phyloP scores from a whole-genome alignment of 2,329 filamentous ascomycete species.

The Exophiala sp. region DNA sequence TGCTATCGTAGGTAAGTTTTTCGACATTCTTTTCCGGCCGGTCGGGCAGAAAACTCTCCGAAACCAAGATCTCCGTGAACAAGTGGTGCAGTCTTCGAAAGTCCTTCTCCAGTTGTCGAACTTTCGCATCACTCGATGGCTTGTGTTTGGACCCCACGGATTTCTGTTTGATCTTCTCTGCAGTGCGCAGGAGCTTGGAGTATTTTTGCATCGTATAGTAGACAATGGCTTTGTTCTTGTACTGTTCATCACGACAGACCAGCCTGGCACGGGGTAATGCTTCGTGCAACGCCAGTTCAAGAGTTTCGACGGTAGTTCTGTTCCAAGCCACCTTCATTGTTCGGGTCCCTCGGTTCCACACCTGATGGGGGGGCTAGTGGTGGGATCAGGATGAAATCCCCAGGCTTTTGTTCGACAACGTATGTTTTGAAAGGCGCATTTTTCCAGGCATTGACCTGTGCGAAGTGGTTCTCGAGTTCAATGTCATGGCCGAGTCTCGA shows the following conservation, averaged over 20 bases:
- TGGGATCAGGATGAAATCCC: slow-evolving; percentile 90
- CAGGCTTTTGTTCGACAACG: slow-evolving; percentile 80
- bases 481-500: slow-evolving; percentile 93
- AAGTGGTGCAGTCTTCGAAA: slow-evolving; percentile 74
- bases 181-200: slow-evolving; percentile 51
- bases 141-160: slow-evolving; percentile 34
- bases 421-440: slow-evolving; percentile 90
- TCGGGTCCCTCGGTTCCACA: slow-evolving; percentile 93
- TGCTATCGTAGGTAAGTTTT: slow-evolving; percentile 75
- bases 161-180: slow-evolving; percentile 49
- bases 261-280: slow-evolving; percentile 81
- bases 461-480: slow-evolving; percentile 94
- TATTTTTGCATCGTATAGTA: slow-evolving; percentile 85
- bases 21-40: slow-evolving; percentile 60
- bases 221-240: slow-evolving; percentile 95
- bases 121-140: slow-evolving; percentile 43
- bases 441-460: slow-evolving; percentile 91
- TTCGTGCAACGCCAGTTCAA: slow-evolving; percentile 78
- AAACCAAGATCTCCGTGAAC: slow-evolving; percentile 71
- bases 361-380: slow-evolving; percentile 91
- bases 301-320: slow-evolving; percentile 82
- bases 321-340: slow-evolving; percentile 99
- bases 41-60: slow-evolving; percentile 73
- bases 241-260: slow-evolving; percentile 94
- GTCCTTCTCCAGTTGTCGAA: slow-evolving; percentile 70